Conservation (phyloP, 2,329 filamentous ascomycete genomes). For the Pseudogymnoascus sp. region DNA sequence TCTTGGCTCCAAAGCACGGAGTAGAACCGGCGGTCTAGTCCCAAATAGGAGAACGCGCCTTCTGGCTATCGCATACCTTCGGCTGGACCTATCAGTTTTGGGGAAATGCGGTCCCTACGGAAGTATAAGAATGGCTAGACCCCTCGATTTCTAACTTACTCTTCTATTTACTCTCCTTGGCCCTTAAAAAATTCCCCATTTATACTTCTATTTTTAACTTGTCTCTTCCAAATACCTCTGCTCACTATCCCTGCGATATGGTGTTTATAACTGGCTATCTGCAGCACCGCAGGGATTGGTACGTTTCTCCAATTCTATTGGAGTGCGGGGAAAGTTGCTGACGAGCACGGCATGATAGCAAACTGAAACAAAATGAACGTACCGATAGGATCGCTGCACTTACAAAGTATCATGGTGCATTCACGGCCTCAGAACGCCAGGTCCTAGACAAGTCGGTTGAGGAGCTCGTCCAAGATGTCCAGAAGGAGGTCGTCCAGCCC, state of each 20-base stretch:
- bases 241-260: constrained; percentile 20
- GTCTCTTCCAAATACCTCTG: neutral
- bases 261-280: constrained; percentile 27
- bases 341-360: constrained; percentile 38
- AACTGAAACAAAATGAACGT: constrained; percentile 72
- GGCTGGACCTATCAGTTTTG: constrained; percentile 1
- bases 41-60: neutral
- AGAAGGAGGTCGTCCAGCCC: constrained; percentile 56
- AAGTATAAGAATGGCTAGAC: neutral
- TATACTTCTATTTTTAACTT: neutral
- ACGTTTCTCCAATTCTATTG: constrained; percentile 12
- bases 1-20: neutral
- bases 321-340: neutral
- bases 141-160: neutral
- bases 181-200: neutral
- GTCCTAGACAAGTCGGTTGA: constrained; percentile 68
- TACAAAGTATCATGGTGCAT: constrained; percentile 53
- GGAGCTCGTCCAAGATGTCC: constrained; percentile 68
- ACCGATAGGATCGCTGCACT: constrained; percentile 59
- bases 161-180: neutral
- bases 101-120: neutral
- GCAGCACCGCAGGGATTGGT: constrained; percentile 27
- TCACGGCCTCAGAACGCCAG: constrained; percentile 54
- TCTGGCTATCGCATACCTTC: neutral
- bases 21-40: neutral